Conservation (phyloP, 2,329 filamentous ascomycete species). For the Fonsecaea pedrosoi region DNA sequence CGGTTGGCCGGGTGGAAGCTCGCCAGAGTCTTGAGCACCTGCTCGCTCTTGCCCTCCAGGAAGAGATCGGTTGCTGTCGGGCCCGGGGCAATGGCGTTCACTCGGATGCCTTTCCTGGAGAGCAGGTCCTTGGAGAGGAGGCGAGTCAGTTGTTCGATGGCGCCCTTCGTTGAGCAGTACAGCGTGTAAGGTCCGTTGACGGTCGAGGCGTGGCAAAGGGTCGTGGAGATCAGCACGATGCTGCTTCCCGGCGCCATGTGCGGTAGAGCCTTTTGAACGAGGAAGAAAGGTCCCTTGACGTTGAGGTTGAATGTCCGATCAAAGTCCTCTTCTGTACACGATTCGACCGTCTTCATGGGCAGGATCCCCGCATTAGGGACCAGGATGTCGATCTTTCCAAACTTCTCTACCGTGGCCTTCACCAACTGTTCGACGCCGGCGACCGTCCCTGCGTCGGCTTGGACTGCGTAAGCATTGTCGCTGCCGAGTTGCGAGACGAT, state of each 20-base stretch:
- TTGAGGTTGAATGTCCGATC: conserved; percentile 60
- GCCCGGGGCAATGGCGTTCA: conserved; percentile 61
- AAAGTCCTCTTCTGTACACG: conserved; percentile 59
- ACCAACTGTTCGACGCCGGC: conserved; percentile 59
- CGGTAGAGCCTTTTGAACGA: conserved; percentile 59
- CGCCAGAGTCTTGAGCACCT: conserved; percentile 53
- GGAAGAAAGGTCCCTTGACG: conserved; percentile 64
- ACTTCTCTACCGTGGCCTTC: conserved; percentile 55
- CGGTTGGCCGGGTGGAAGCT: conserved; percentile 53
- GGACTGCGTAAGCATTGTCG: conserved; percentile 58
- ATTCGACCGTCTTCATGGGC: conserved; percentile 57
- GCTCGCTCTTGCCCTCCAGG: conserved; percentile 57
- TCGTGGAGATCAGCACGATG: conserved; percentile 62
- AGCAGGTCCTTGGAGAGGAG: conserved; percentile 62
- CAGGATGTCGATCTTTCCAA: conserved; percentile 65
- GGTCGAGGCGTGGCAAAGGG: conserved; percentile 46
- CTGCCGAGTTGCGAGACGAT: conserved; percentile 58
- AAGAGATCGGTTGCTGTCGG: conserved; percentile 65
- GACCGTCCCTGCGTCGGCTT: conserved; percentile 61
- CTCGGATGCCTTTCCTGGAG: conserved; percentile 54
- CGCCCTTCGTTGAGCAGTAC: conserved; percentile 65
- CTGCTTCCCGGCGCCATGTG: conserved; percentile 59
- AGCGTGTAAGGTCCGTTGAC: conserved; percentile 58
- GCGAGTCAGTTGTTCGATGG: conserved; percentile 65
- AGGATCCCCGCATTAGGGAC: conserved; percentile 64